Evolutionary conservation across 1,139 yeast genomes (phyloP).

Genomic region (Wickerhamomyces sp.): DNA sequence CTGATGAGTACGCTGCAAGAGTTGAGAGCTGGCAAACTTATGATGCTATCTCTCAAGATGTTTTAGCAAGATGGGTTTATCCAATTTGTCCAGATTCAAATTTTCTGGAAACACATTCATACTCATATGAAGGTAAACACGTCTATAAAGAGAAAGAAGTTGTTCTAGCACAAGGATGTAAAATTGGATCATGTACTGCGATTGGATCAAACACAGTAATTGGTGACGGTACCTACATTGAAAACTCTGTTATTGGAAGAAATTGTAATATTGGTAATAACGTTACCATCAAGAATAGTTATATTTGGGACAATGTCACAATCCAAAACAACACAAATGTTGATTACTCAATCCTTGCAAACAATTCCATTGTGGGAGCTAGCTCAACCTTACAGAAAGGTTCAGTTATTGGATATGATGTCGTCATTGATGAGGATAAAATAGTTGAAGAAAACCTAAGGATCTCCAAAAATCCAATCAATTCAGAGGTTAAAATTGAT

Average conservation of each 20-base stretch:
- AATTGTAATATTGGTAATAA: conserved; percentile 79
- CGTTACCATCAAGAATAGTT: conserved; percentile 65
- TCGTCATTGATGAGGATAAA: conserved; percentile 51
- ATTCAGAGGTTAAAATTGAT: conserved; percentile 29
- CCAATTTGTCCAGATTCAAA: conserved; percentile 90
- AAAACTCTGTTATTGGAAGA: conserved; percentile 76
- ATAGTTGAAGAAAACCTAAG: conserved; percentile 45
- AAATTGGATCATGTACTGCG: conserved; percentile 67
- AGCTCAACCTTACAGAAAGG: conserved; percentile 56
- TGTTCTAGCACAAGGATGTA: conserved; percentile 88
- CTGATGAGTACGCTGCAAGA: conserved; percentile 77
- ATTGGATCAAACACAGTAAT: conserved; percentile 73
- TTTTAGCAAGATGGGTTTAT: conserved; percentile 85
- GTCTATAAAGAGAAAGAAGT: conserved; percentile 82
- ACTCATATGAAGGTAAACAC: conserved; percentile 75
- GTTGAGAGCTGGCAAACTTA: conserved; percentile 93
- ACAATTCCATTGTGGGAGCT: conserved; percentile 48
- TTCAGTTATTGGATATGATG: conserved; percentile 75
- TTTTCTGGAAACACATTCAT: conserved; percentile 63
- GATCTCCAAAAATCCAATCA: conserved; percentile 43
- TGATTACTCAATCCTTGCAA: conserved; percentile 65
- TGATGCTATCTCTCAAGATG: conserved; percentile 87
- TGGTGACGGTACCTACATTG: conserved; percentile 49
- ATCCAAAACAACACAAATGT: conserved; percentile 63
- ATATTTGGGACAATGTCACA: conserved; percentile 78